phyloP scores from a whole-genome alignment of 176 grass and related monocot genomes.

The Pontederia crassipes region DNA sequence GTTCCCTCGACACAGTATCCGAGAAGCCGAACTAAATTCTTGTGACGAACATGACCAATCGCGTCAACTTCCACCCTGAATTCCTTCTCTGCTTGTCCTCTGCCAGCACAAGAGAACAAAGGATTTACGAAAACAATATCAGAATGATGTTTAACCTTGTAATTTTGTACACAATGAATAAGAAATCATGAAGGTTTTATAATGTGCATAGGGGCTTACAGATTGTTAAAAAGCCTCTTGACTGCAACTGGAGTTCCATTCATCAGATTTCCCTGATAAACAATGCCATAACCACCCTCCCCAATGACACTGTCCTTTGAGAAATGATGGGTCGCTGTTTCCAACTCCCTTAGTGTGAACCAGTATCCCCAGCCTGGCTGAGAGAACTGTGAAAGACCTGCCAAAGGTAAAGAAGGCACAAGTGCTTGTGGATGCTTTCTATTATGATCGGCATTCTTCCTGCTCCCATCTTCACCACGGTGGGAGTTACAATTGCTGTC shows the following conservation, averaged over 20 bases:
- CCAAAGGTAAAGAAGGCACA: background rate
- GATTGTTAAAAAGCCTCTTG: constrained; percentile 10
- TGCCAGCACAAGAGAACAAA: background rate
- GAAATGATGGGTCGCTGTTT: constrained; percentile 1
- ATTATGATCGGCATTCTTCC: background rate
- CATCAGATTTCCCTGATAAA: background rate
- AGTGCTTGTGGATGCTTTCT: background rate
- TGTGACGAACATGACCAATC: constrained; percentile 12
- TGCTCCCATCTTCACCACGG: background rate
- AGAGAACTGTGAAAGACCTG: background rate
- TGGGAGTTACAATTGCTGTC: background rate
- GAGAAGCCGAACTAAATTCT: constrained; percentile 30
- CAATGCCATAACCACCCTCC: constrained; percentile 8
- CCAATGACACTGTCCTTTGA: constrained; percentile 8
- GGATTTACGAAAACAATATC: background rate
- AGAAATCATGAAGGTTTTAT: no score
- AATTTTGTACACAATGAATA: no score
- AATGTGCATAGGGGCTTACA: background rate
- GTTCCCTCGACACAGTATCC: constrained; percentile 59
- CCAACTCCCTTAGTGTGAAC: constrained; percentile 11
- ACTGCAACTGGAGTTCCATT: constrained; percentile 11
- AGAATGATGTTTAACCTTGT: background rate
- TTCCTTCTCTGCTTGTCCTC: constrained; percentile 9
- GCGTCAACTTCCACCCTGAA: constrained; percentile 10
- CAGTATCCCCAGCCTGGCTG: constrained; percentile 4